These are phyloP conservation scores for Cyberlindnera maritima DNA, from an alignment of 805 yeast genomes.

Conservation along the genomic window DNA sequence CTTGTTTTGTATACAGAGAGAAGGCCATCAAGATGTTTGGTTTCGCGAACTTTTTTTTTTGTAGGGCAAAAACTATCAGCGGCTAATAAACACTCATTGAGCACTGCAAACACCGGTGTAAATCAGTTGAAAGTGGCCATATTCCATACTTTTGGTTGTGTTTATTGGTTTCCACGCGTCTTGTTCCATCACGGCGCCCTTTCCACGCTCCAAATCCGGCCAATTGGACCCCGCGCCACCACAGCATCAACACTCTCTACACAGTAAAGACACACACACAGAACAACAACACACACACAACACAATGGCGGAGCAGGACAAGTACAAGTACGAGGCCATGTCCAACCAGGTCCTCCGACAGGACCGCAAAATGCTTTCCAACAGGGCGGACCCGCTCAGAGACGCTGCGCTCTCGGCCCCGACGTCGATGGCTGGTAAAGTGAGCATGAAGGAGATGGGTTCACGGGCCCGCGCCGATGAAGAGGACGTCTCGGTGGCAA, in stretches of 20 bases:
- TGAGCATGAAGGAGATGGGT: slow-evolving; percentile 74
- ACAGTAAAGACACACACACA: neutral
- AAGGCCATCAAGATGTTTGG: no score
- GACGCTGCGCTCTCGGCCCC: slow-evolving; percentile 63
- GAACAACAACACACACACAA: neutral
- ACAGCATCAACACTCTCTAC: neutral
- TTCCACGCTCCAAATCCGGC: no score
- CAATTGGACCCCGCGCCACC: neutral
- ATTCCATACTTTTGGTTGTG: no score
- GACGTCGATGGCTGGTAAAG: slow-evolving; percentile 64
- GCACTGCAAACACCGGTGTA: no score
- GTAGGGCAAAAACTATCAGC: no score
- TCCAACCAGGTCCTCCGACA: slow-evolving; percentile 68
- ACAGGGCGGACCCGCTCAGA: slow-evolving; percentile 34
- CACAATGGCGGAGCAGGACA: slow-evolving; percentile 2
- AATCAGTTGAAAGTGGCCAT: no score
- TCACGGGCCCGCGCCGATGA: slow-evolving; percentile 24
- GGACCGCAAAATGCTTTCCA: slow-evolving; percentile 50
- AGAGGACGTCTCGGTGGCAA: slow-evolving; percentile 22
- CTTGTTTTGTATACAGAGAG: no score
- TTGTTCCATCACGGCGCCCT: no score
- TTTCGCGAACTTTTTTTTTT: neutral
- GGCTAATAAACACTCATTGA: no score
- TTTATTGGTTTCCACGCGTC: no score
- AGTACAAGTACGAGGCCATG: slow-evolving; percentile 68